Conservation (phyloP, 2,329 filamentous ascomycete species). For the Penicillium sp. region DNA sequence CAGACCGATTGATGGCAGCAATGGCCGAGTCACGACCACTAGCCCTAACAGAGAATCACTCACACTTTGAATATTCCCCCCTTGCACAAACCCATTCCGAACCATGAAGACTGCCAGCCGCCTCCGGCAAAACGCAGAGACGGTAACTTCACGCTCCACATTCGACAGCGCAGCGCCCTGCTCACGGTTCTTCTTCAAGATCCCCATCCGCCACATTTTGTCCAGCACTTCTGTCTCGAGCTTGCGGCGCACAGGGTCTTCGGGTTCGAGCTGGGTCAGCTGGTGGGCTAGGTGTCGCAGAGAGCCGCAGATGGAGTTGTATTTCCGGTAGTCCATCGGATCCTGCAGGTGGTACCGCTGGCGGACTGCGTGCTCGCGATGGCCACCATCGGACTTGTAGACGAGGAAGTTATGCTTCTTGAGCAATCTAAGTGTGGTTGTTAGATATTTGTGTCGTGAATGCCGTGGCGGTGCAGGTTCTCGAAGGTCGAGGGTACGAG, state of each 20-base stretch:
- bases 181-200: constrained; percentile 71
- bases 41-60: not conserved
- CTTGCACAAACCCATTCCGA: constrained; percentile 83
- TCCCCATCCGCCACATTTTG: constrained; percentile 90
- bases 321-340: constrained; percentile 75
- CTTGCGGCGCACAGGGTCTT: constrained; percentile 73
- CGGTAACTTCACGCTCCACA: constrained; percentile 84
- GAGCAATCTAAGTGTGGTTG: constrained; percentile 57
- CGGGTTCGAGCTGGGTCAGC: constrained; percentile 74
- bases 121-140: constrained; percentile 80
- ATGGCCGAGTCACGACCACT: no score
- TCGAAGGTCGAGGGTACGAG: no score
- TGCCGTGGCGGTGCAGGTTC: no score
- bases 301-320: constrained; percentile 69
- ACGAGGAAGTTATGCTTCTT: constrained; percentile 90
- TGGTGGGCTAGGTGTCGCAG: constrained; percentile 86
- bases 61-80: constrained; percentile 77
- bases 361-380: constrained; percentile 76
- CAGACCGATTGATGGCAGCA: no score
- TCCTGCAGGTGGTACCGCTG: constrained; percentile 90
- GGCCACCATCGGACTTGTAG: constrained; percentile 82
- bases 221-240: constrained; percentile 83
- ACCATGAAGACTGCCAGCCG: constrained; percentile 89
- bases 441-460: not conserved
- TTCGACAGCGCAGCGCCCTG: constrained; percentile 65